phyloP scores from a whole-genome alignment of 768 basidiomycete genomes.

The Serendipita sp. region DNA sequence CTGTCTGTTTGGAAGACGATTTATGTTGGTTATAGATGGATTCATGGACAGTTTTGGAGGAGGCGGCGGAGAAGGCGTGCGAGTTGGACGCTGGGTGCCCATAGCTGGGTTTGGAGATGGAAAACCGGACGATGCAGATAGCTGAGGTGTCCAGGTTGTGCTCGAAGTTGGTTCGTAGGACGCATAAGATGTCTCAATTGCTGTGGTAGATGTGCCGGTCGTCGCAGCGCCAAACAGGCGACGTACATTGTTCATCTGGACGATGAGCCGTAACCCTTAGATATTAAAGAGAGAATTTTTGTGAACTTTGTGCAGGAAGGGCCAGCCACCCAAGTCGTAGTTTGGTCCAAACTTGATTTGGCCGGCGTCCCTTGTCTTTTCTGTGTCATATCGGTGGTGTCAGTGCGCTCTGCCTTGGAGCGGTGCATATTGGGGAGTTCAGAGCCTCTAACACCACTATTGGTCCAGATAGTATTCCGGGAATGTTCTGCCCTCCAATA shows the following conservation, averaged over 20 bases:
- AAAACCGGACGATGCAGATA: background rate
- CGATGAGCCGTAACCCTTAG: background rate
- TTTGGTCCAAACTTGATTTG: background rate
- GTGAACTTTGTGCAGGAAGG: background rate
- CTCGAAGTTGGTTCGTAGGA: background rate
- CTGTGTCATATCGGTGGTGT: background rate
- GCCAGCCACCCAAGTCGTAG: conserved; percentile 1
- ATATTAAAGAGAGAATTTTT: background rate
- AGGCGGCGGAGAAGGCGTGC: background rate
- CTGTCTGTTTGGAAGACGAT: background rate
- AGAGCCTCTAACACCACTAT: no score
- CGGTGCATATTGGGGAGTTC: background rate
- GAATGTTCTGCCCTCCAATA: background rate
- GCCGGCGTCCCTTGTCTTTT: background rate
- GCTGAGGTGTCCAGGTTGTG: background rate
- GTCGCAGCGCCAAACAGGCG: background rate
- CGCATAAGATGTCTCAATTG: background rate
- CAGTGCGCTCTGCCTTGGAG: background rate
- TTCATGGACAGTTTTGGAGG: background rate
- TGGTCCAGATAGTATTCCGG: background rate
- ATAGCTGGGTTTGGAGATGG: background rate
- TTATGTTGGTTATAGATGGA: background rate
- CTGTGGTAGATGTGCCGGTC: background rate
- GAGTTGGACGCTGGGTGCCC: background rate
- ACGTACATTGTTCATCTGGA: background rate